Percentiles rank a stretch among this genome's conserved stretches.
phyloP scores from a whole-genome alignment of 768 basidiomycete genomes.

The Termitomyces heimii region DNA sequence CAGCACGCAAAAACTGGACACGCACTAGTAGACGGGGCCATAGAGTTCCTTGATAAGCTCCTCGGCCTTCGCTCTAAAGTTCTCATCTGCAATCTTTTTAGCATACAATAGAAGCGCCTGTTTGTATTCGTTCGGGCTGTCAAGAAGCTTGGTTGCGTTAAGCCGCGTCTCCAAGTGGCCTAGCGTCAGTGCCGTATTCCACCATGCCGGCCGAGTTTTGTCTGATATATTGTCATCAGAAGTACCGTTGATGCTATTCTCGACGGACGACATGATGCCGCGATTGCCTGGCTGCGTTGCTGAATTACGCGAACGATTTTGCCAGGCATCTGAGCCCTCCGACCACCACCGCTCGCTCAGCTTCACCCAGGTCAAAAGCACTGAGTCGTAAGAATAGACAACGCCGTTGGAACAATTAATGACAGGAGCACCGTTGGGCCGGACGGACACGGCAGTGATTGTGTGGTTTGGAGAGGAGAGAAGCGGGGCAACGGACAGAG shows the following conservation, averaged over 20 bases:
- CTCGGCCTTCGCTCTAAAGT: constrained; percentile 82
- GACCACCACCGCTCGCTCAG: constrained; percentile 83
- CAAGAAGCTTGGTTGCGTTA: constrained; percentile 66
- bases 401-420: constrained; percentile 73
- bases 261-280: constrained; percentile 50
- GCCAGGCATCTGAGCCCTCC: constrained; percentile 80
- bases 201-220: constrained; percentile 65
- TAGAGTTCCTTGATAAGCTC: constrained; percentile 88
- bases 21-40: constrained; percentile 87
- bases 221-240: constrained; percentile 31
- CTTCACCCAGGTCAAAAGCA: constrained; percentile 64
- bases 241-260: constrained; percentile 35
- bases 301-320: constrained; percentile 50
- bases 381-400: constrained; percentile 72
- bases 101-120: constrained; percentile 71
- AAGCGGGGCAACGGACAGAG: constrained; percentile 56
- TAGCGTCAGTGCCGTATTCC: constrained; percentile 76
- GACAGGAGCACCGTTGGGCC: constrained; percentile 77
- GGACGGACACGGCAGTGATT: constrained; percentile 59
- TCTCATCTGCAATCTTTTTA: constrained; percentile 84
- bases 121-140: constrained; percentile 84
- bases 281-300: constrained; percentile 33
- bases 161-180: constrained; percentile 85
- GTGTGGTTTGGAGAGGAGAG: constrained; percentile 54
- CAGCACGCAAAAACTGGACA: constrained; percentile 11